Evolutionary conservation across 805 yeast genomes (phyloP).

Genomic region (Crinitomyces ghanaensis): DNA sequence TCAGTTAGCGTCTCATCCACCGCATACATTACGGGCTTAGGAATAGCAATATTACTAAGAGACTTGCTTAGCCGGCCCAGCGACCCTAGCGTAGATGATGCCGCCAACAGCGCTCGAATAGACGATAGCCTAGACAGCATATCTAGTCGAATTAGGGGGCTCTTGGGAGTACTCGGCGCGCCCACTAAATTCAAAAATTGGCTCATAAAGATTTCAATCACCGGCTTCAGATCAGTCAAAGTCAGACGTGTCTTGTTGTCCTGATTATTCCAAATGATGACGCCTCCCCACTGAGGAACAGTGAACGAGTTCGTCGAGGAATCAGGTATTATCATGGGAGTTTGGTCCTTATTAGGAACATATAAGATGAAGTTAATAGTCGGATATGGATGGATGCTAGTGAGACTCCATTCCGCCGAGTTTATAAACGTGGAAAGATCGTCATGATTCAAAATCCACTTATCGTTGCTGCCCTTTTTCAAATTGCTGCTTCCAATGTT

Average conservation of each 20-base stretch:
- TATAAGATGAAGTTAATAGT: constrained; percentile 61
- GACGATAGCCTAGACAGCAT: constrained; percentile 49
- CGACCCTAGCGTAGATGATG: constrained; percentile 63
- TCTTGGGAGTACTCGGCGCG: constrained; percentile 44
- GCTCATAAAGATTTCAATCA: constrained; percentile 58
- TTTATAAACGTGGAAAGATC: constrained; percentile 71
- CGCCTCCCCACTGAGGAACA: constrained; percentile 89
- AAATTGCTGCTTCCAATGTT: constrained; percentile 15
- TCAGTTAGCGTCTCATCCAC: constrained; percentile 41
- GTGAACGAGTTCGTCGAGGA: constrained; percentile 46
- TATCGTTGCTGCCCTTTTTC: constrained; percentile 13
- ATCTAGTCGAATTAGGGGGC: constrained; percentile 55
- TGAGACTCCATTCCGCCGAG: constrained; percentile 72
- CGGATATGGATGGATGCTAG: constrained; percentile 47
- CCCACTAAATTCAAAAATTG: constrained; percentile 71
- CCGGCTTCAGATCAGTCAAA: constrained; percentile 38
- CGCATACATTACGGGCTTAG: constrained; percentile 51
- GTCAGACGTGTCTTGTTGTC: constrained; percentile 15
- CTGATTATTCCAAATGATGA: constrained; percentile 38
- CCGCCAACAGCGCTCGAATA: constrained; percentile 44
- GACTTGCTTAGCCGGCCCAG: constrained; percentile 56
- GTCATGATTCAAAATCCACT: constrained; percentile 31
- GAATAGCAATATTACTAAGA: constrained; percentile 73
- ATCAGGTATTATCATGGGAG: constrained; percentile 40
- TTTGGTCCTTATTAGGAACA: constrained; percentile 40